Evolutionary conservation across 2,329 filamentous ascomycete genomes (phyloP).

Genomic region (Rhynchosporium graminicola): DNA sequence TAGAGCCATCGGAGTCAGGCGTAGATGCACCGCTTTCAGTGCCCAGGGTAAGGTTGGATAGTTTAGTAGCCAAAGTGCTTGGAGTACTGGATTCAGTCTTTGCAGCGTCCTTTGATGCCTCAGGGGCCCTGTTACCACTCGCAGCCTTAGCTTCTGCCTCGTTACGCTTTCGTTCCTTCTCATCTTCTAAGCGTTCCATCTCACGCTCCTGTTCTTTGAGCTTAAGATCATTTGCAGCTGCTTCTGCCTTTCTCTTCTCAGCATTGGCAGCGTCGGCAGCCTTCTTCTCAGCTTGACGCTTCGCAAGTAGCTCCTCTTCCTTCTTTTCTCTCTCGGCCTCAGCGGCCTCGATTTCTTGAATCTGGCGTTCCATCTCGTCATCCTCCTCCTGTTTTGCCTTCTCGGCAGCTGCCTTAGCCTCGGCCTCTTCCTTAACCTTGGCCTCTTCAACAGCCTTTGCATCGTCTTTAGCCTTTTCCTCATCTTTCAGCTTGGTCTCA

Average conservation of each 20-base stretch:
- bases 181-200: conserved; percentile 73
- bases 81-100: conserved; percentile 36
- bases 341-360: conserved; percentile 56
- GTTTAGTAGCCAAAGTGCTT: conserved; percentile 46
- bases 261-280: conserved; percentile 46
- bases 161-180: conserved; percentile 59
- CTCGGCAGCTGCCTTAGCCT: conserved; percentile 38
- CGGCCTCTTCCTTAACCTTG: conserved; percentile 41
- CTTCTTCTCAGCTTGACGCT: conserved; percentile 41
- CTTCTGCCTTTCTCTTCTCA: conserved; percentile 50
- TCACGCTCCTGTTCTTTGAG: conserved; percentile 72
- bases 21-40: conserved; percentile 45
- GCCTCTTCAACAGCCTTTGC: conserved; percentile 42
- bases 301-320: conserved; percentile 40
- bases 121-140: conserved; percentile 26
- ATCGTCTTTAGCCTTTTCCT: conserved; percentile 41
- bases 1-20: conserved; percentile 47
- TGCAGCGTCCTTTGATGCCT: conserved; percentile 36
- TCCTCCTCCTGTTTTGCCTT: conserved; percentile 48
- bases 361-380: conserved; percentile 60
- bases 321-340: conserved; percentile 40
- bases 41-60: conserved; percentile 53
- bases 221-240: conserved; percentile 62
- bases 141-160: conserved; percentile 47
- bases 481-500: conserved; percentile 41